Conservation (phyloP, 108 stramenopile genomes). For the Nitzschia sp. region DNA sequence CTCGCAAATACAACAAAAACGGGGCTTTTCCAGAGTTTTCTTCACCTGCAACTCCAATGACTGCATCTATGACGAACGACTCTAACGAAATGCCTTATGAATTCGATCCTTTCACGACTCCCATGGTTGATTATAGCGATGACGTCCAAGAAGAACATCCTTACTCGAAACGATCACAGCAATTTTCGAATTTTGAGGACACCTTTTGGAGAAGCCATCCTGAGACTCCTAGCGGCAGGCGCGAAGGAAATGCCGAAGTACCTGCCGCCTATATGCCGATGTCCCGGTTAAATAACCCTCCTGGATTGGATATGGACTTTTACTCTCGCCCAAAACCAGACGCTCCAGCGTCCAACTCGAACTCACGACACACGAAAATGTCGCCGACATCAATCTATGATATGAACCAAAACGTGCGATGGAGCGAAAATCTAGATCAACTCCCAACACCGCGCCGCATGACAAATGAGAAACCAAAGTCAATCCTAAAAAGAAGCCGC, state of each 20-base stretch:
- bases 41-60: neutral
- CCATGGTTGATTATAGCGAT: too few relatives aligned
- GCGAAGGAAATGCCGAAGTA: too few relatives aligned
- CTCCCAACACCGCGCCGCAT: neutral
- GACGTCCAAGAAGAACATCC: too few relatives aligned
- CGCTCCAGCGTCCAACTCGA: neutral
- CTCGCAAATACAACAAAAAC: too few relatives aligned
- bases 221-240: too few relatives aligned
- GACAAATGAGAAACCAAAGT: constrained; percentile 18
- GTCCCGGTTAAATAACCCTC: constrained; percentile 13
- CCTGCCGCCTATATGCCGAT: neutral
- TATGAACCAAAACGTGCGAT: constrained; percentile 18
- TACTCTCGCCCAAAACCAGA: neutral
- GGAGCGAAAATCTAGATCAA: constrained; percentile 18
- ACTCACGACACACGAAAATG: neutral
- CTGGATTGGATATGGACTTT: constrained; percentile 13
- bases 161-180: too few relatives aligned
- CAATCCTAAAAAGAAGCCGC: constrained; percentile 18
- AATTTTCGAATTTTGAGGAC: too few relatives aligned
- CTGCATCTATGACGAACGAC: constrained; percentile 1
- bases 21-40: neutral
- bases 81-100: too few relatives aligned
- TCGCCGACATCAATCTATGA: constrained; percentile 36
- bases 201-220: too few relatives aligned
- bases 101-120: too few relatives aligned